A percentile compares a stretch with the other conserved stretches of the same genome.
phyloP scores from a whole-genome alignment of 75 land plant species.

The Sequoiadendron giganteum region DNA sequence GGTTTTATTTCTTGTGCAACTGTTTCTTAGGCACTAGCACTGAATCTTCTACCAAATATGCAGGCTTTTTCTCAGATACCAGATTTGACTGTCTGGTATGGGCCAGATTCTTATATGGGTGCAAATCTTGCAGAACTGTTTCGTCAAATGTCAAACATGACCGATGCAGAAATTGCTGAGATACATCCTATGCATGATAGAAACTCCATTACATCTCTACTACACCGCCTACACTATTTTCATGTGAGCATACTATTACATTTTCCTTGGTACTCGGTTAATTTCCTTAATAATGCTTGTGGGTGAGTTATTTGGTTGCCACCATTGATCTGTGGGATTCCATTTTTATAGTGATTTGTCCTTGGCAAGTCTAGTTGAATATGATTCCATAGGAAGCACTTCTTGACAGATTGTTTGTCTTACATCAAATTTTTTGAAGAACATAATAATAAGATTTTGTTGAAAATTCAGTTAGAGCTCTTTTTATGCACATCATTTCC shows the following conservation, averaged over 20 bases:
- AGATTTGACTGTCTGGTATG: constrained; percentile 78
- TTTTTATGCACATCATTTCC: no score
- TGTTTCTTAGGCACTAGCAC: not conserved
- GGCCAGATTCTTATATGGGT: constrained; percentile 99
- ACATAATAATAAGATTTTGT: not conserved
- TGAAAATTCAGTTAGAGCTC: constrained; percentile 7
- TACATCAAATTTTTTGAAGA: not conserved
- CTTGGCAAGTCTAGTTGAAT: not conserved
- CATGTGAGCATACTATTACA: constrained; percentile 37
- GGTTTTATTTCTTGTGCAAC: not conserved
- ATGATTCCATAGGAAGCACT: not conserved
- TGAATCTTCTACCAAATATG: not conserved
- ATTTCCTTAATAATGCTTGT: not conserved
- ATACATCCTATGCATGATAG: constrained; percentile 81
- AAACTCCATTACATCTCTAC: constrained; percentile 64
- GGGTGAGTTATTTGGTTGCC: not conserved
- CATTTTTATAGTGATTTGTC: not conserved
- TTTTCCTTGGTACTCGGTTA: not conserved
- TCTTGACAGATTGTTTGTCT: not conserved
- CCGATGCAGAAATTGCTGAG: constrained; percentile 82
- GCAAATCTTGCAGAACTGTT: constrained; percentile 89
- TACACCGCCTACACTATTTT: constrained; percentile 82
- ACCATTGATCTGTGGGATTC: not conserved
- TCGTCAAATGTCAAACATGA: constrained; percentile 70
- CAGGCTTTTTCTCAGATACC: constrained; percentile 98